phyloP scores from a whole-genome alignment of 306 rosid species.

The Aeschynomene evenia region DNA sequence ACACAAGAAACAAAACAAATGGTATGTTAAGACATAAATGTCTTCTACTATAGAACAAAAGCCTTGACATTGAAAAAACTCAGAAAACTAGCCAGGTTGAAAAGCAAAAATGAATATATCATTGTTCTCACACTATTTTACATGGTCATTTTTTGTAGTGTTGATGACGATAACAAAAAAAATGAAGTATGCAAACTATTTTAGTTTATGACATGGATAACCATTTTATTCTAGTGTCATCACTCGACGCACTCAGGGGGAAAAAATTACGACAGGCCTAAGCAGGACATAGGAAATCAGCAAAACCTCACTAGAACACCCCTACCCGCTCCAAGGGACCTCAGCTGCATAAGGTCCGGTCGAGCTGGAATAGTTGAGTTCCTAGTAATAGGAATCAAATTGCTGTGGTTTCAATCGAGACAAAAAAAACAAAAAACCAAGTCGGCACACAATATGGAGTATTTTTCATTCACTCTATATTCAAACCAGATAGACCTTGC shows the following conservation, averaged over 20 bases:
- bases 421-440: too few species aligned
- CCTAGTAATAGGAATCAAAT: too few species aligned
- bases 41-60: background rate
- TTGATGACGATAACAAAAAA: too few species aligned
- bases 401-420: too few species aligned
- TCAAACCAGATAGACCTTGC: too few species aligned
- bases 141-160: too few species aligned
- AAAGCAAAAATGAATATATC: background rate
- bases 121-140: background rate
- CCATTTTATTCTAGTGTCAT: conserved; percentile 1
- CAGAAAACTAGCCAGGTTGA: background rate
- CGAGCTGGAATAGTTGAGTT: too few species aligned
- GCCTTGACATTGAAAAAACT: conserved; percentile 1
- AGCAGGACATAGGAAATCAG: conserved; percentile 1
- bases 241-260: background rate
- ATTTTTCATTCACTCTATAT: too few species aligned
- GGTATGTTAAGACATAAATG: background rate
- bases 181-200: background rate
- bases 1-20: conserved; percentile 29
- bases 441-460: too few species aligned
- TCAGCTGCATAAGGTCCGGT: too few species aligned
- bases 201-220: background rate
- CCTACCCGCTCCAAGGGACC: too few species aligned
- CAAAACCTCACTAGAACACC: too few species aligned
- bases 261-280: background rate